Conservation (phyloP, 192 early-diverging fungal genomes). For the Allomyces javanicus region DNA sequence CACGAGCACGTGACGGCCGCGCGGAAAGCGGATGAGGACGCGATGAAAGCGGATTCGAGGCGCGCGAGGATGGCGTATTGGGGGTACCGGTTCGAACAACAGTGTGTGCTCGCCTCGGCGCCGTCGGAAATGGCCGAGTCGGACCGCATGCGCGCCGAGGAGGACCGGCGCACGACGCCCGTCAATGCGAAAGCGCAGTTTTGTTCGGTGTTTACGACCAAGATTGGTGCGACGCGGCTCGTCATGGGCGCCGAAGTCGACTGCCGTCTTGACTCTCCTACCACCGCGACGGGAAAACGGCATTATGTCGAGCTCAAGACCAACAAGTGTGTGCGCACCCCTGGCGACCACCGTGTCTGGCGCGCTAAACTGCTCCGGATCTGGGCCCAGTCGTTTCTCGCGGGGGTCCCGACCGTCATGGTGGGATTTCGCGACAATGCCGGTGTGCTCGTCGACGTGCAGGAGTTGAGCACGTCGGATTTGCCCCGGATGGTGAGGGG, state of each 20-base stretch:
- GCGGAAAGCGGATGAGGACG: slow-evolving; percentile 13
- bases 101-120: slow-evolving; percentile 40
- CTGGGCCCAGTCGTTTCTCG: slow-evolving; percentile 85
- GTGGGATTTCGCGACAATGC: slow-evolving; percentile 68
- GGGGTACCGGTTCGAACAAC: slow-evolving; percentile 78
- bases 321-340: background rate
- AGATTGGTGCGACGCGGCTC: slow-evolving; percentile 40
- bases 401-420: slow-evolving; percentile 63
- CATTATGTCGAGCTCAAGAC: slow-evolving; percentile 84
- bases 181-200: slow-evolving; percentile 78
- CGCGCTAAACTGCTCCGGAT: slow-evolving; percentile 71
- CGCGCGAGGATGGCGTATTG: slow-evolving; percentile 46
- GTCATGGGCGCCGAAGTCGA: slow-evolving; percentile 88
- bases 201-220: slow-evolving; percentile 66
- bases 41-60: slow-evolving; percentile 28
- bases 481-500: slow-evolving; percentile 56
- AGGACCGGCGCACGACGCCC: slow-evolving; percentile 14
- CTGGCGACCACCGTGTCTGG: background rate
- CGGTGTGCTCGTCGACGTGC: slow-evolving; percentile 29
- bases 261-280: slow-evolving; percentile 48
- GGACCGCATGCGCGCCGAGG: slow-evolving; percentile 1
- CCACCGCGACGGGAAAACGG: background rate
- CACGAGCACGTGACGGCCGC: slow-evolving; percentile 42
- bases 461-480: slow-evolving; percentile 53
- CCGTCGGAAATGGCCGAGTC: slow-evolving; percentile 18